These are phyloP conservation scores for Ophiocordyceps unilateralis DNA, from an alignment of 2,329 filamentous ascomycete species.

Conservation along the genomic window DNA sequence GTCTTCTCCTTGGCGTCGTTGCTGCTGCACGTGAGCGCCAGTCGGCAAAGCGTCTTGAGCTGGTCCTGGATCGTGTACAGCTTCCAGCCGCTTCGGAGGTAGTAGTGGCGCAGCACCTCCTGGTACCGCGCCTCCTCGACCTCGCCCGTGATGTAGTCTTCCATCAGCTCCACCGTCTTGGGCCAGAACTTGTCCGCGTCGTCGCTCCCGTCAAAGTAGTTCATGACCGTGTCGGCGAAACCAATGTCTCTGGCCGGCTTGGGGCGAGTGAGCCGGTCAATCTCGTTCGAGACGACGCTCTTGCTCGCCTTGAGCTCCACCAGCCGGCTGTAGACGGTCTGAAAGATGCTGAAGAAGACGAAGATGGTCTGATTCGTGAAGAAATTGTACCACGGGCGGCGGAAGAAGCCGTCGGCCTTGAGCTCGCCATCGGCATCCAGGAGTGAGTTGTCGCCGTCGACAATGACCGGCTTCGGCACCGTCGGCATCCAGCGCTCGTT, in stretches of 20 bases:
- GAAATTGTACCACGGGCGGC: conserved; percentile 68
- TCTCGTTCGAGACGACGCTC: conserved; percentile 53
- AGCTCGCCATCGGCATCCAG: conserved; percentile 43
- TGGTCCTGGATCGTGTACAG: conserved; percentile 87
- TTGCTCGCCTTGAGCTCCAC: conserved; percentile 69
- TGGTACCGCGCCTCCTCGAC: conserved; percentile 73
- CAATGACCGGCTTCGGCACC: conserved; percentile 37
- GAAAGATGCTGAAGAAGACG: conserved; percentile 87
- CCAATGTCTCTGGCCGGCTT: conserved; percentile 76
- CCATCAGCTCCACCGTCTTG: conserved; percentile 69
- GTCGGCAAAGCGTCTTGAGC: conserved; percentile 62
- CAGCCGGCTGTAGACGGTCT: conserved; percentile 75
- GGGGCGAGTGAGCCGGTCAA: conserved; percentile 52
- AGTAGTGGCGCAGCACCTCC: conserved; percentile 81
- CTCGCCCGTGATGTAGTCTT: conserved; percentile 70
- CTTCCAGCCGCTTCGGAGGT: conserved; percentile 80
- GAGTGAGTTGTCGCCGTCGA: conserved; percentile 32
- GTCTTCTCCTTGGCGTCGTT: conserved; percentile 87
- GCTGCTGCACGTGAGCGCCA: conserved; percentile 68
- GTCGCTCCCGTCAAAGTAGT: conserved; percentile 55
- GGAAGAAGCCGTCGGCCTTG: conserved; percentile 66
- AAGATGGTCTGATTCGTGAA: conserved; percentile 86
- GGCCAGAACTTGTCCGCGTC: conserved; percentile 59
- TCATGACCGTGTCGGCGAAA: conserved; percentile 60
- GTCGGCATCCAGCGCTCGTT: conserved; percentile 49